Evolutionary conservation across 169 alveolate species (phyloP), one percentile per base, ranked within the genome.

Genomic region (Cryptosporidium canis): DNA sequence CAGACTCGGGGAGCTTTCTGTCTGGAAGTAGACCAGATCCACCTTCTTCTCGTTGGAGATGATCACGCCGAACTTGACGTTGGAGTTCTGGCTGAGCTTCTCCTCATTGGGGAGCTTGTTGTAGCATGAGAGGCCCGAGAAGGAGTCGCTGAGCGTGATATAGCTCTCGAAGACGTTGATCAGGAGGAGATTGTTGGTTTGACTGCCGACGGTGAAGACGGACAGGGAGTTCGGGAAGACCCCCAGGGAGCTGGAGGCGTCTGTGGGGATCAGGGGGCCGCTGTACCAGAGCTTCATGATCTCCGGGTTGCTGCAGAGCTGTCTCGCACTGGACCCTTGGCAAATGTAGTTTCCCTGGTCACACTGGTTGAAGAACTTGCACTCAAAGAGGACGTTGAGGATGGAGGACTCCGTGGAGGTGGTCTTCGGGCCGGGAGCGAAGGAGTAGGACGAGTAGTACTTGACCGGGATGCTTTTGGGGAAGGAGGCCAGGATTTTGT

Each of bases 381-480:
- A 77, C 29, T 77, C 72, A 39, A 29, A 39, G 0, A 58, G 24
- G 12, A 35, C 64, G 18, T 61, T 55, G 12, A 77, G 47, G 21
- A 77, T 55, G 0, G 29, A 27, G 11, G 85, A 77, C 16, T 70
- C 68, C 2, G 85, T 39, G 5, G 70, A 77, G 21, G 85, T 77
- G n/a, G 55, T 58, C 37, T 77, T 77, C 5, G 70, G 70, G 44
- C 65, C 85, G 18, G 85, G 85, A n/a, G 64, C n/a, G 58, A 77
- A 77, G n/a, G 72, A 33, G 14, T 55, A 55, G 37, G 77, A 58
- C 18, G 85, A 77, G 35, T 12, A 33, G 16, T 77, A 77, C 33
- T 24, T 61, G 8, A 77, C 53, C 5, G 56, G 27, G 5, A 37
- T 77, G 27, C 24, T 61, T 1, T 37, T 35, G 6, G 55, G 45